Evolutionary conservation across 2,329 filamentous ascomycete genomes (phyloP).

Genomic region (Penicillium concentricum): DNA sequence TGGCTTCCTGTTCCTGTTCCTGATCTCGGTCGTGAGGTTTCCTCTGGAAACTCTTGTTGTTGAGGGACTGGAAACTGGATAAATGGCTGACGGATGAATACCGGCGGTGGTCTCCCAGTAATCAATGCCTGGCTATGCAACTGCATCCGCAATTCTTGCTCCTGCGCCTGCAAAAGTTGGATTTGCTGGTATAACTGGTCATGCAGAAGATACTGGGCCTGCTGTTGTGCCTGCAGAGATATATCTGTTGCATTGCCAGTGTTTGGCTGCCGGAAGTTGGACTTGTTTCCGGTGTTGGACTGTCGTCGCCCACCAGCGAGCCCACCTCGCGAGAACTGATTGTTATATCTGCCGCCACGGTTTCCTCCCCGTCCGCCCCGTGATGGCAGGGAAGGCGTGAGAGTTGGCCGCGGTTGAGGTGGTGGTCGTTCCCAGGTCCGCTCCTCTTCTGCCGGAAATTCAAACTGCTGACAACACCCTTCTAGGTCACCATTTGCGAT

Average conservation of each 20-base stretch:
- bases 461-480: constrained; percentile 82
- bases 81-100: constrained; percentile 44
- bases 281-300: constrained; percentile 55
- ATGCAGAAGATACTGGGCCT: constrained; percentile 49
- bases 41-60: constrained; percentile 37
- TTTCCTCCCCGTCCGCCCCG: constrained; percentile 51
- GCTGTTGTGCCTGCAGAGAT: constrained; percentile 43
- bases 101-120: constrained; percentile 39
- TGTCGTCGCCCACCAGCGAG: constrained; percentile 53
- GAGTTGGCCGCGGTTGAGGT: constrained; percentile 56
- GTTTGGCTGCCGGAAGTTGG: constrained; percentile 40
- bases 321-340: constrained; percentile 48
- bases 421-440: constrained; percentile 56
- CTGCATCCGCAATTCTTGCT: constrained; percentile 50
- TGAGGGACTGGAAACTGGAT: constrained; percentile 42
- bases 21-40: constrained; percentile 38
- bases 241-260: constrained; percentile 37
- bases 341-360: constrained; percentile 51
- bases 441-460: constrained; percentile 80
- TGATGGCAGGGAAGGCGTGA: constrained; percentile 46
- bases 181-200: constrained; percentile 52
- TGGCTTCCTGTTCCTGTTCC: constrained; percentile 41
- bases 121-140: constrained; percentile 47
- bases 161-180: constrained; percentile 51
- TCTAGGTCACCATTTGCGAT: constrained; percentile 75